Conservation (phyloP, 345 rosid genomes). For the Boechera retrofracta region DNA sequence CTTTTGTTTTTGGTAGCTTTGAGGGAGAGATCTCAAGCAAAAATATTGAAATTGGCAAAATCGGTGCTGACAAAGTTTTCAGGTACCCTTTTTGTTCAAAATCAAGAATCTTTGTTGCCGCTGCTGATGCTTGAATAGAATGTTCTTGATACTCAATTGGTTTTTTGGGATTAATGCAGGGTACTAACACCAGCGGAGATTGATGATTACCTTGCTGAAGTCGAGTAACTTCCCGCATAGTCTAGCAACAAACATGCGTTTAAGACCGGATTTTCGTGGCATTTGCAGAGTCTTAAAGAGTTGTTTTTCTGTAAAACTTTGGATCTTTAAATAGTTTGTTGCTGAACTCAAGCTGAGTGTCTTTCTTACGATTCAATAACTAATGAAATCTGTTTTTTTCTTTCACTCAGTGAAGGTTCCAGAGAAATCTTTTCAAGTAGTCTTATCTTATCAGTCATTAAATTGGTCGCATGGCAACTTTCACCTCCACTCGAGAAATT, state of each 20-base stretch:
- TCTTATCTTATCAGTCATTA: background rate
- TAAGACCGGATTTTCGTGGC: background rate
- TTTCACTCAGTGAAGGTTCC: background rate
- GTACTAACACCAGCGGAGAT: slow-evolving; percentile 81
- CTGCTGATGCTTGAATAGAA: slow-evolving; percentile 13
- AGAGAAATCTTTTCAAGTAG: background rate
- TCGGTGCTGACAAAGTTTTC: slow-evolving; percentile 78
- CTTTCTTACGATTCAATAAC: slow-evolving; percentile 7
- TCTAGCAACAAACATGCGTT: slow-evolving; percentile 14
- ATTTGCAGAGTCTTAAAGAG: slow-evolving; percentile 10
- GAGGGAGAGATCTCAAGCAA: slow-evolving; percentile 90
- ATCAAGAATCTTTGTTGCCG: background rate
- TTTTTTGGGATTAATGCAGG: slow-evolving; percentile 48
- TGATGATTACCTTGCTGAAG: slow-evolving; percentile 58
- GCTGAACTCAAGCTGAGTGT: slow-evolving; percentile 30
- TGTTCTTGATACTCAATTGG: slow-evolving; percentile 3
- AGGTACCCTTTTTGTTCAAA: slow-evolving; percentile 47
- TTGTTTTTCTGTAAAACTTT: slow-evolving; percentile 20
- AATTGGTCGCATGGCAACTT: background rate
- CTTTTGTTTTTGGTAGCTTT: slow-evolving; percentile 57
- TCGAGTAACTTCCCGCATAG: slow-evolving; percentile 51
- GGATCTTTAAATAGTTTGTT: slow-evolving; percentile 26
- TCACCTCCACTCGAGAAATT: slow-evolving; percentile 1
- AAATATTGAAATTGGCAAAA: slow-evolving; percentile 88
- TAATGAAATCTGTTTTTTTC: slow-evolving; percentile 12